These are phyloP conservation scores for Hypoxylon sp. DNA, from an alignment of 2,329 filamentous ascomycete genomes.

Conservation along the genomic window DNA sequence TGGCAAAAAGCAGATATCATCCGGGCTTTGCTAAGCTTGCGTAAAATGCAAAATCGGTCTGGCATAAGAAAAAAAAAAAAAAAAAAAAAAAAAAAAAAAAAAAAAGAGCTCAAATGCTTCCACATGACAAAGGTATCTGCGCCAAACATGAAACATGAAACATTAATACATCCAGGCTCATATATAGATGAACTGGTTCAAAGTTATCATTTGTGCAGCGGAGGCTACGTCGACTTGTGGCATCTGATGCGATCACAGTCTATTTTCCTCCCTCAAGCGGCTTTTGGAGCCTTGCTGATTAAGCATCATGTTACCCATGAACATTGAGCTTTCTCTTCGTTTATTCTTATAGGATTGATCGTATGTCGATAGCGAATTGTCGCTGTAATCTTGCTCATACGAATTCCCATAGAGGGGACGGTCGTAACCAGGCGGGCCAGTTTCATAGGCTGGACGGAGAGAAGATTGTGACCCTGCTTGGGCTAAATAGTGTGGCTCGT, in stretches of 20 bases:
- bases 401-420: constrained; percentile 51
- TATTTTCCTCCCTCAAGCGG: constrained; percentile 66
- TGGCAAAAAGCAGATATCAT: constrained; percentile 25
- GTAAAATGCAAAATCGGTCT: constrained; percentile 21
- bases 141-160: constrained; percentile 30
- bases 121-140: constrained; percentile 26
- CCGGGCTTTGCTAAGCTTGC: constrained; percentile 18
- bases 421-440: constrained; percentile 53
- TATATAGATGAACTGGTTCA: constrained; percentile 29
- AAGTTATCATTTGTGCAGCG: constrained; percentile 3
- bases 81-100: too few relatives aligned
- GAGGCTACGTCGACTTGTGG: background rate
- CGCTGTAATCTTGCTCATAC: constrained; percentile 50
- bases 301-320: constrained; percentile 62
- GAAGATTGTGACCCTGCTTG: constrained; percentile 51
- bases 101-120: too few relatives aligned
- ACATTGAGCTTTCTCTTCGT: constrained; percentile 71
- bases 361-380: constrained; percentile 47
- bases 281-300: constrained; percentile 65
- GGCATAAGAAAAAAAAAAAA: constrained; percentile 18
- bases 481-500: constrained; percentile 59
- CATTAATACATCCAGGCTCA: constrained; percentile 23
- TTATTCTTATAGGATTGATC: constrained; percentile 56
- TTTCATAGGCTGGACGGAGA: constrained; percentile 59
- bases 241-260: constrained; percentile 47